phyloP scores from a whole-genome alignment of 139 green algal species.

The Axilococcus clingmanii region DNA sequence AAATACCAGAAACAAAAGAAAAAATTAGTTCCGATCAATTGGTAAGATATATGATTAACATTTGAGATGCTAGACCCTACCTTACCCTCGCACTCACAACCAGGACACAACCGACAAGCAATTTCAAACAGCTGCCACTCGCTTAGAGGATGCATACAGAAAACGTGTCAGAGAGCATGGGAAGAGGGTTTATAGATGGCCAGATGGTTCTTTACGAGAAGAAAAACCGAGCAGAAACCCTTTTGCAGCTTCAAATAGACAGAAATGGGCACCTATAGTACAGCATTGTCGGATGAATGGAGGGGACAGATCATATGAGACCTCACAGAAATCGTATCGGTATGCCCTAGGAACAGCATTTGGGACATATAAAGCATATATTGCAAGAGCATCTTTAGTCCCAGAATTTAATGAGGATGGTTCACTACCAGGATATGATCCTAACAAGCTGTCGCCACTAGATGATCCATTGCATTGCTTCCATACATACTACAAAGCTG shows the following conservation, averaged over 20 bases:
- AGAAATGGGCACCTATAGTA: slow-evolving; percentile 18
- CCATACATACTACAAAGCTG: slow-evolving; percentile 20
- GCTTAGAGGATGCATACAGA: too few relatives aligned
- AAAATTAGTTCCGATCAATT: too few relatives aligned
- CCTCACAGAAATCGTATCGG: slow-evolving; percentile 5
- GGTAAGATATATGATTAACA: too few relatives aligned
- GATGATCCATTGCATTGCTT: slow-evolving; percentile 19
- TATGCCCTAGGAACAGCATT: slow-evolving; percentile 10
- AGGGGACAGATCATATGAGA: slow-evolving; percentile 19
- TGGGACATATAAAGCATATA: slow-evolving; percentile 5
- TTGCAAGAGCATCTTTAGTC: slow-evolving; percentile 1
- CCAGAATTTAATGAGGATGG: slow-evolving; percentile 7
- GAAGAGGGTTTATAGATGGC: slow-evolving; percentile 15
- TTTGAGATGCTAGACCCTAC: too few relatives aligned
- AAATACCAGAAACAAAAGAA: too few relatives aligned
- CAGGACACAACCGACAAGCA: too few relatives aligned
- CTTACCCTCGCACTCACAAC: too few relatives aligned
- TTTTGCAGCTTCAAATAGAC: slow-evolving; percentile 15
- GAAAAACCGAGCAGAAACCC: slow-evolving; percentile 13
- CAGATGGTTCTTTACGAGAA: slow-evolving; percentile 18
- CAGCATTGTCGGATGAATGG: slow-evolving; percentile 18
- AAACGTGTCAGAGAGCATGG: too few relatives aligned
- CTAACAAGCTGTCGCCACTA: slow-evolving; percentile 1
- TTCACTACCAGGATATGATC: neutral
- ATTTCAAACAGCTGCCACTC: too few relatives aligned